Conservation (phyloP, 2,329 filamentous ascomycete genomes). For the Alternaria solani region DNA sequence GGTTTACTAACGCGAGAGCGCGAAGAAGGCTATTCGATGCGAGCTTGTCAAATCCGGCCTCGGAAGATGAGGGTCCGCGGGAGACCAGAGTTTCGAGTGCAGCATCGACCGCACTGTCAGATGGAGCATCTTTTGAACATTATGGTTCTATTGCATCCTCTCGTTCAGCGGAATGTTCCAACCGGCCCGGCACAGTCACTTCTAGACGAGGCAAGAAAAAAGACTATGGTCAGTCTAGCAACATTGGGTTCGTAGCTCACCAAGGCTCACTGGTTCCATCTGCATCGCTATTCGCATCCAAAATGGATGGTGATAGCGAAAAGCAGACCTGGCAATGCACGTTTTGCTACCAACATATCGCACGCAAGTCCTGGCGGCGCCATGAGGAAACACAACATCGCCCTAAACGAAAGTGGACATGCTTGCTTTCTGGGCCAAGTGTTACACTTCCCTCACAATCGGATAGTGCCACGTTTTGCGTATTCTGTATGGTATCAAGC, state of each 20-base stretch:
- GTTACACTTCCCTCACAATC: constrained; percentile 21
- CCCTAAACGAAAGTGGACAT: constrained; percentile 46
- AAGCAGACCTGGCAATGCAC: constrained; percentile 47
- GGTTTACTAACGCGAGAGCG: constrained; percentile 48
- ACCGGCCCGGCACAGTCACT: constrained; percentile 5
- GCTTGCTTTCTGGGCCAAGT: constrained; percentile 39
- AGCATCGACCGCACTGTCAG: constrained; percentile 12
- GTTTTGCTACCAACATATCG: constrained; percentile 39
- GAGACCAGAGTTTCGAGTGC: constrained; percentile 26
- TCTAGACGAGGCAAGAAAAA: constrained; percentile 50
- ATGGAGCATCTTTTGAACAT: not conserved
- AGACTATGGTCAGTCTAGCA: constrained; percentile 37
- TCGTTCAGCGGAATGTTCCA: not conserved
- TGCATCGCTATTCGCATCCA: constrained; percentile 7
- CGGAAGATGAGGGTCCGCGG: constrained; percentile 29
- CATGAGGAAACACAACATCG: constrained; percentile 50
- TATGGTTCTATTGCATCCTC: constrained; percentile 17
- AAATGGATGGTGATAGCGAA: constrained; percentile 1
- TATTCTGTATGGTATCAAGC: constrained; percentile 40
- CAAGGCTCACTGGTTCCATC: constrained; percentile 18
- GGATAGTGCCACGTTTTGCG: constrained; percentile 26
- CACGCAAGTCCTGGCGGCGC: constrained; percentile 48
- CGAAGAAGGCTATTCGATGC: constrained; percentile 34
- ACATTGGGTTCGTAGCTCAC: constrained; percentile 16
- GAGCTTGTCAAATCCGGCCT: constrained; percentile 17